phyloP scores from a whole-genome alignment of 2,329 filamentous ascomycete genomes.

The Ceratocystis alfenasii region DNA sequence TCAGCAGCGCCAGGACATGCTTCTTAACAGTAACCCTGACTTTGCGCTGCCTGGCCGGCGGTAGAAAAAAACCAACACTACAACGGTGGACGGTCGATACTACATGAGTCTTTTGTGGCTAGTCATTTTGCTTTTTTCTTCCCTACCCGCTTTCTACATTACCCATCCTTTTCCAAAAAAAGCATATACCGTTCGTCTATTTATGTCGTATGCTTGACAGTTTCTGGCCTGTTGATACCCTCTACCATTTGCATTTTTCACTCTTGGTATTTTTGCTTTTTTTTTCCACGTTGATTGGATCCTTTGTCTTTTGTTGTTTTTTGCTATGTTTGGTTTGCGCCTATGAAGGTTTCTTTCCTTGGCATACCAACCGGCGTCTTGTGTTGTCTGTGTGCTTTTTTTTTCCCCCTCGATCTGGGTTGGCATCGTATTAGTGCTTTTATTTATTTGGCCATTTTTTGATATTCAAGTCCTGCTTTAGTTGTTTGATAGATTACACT shows the following conservation, averaged over 20 bases:
- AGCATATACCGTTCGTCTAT: background rate
- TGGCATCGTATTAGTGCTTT: background rate
- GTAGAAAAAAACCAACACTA: slow-evolving; percentile 7
- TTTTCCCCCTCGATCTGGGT: background rate
- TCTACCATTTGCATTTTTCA: background rate
- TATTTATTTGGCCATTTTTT: background rate
- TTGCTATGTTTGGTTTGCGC: too few relatives aligned
- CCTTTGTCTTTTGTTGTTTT: too few relatives aligned
- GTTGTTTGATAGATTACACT: slow-evolving; percentile 1
- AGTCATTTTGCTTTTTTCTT: background rate
- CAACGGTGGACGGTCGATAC: background rate
- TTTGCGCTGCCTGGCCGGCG: slow-evolving; percentile 53
- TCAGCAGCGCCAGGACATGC: slow-evolving; percentile 54
- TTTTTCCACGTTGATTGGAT: background rate
- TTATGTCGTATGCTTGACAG: background rate
- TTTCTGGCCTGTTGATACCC: slow-evolving; percentile 17
- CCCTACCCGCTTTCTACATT: background rate
- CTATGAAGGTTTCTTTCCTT: too few relatives aligned
- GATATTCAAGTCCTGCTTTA: background rate
- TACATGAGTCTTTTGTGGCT: background rate
- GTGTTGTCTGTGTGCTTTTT: background rate
- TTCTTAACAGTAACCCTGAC: slow-evolving; percentile 73
- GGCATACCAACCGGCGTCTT: too few relatives aligned
- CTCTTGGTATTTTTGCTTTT: background rate
- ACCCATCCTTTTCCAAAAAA: background rate